Percentiles rank a stretch among this genome's conserved stretches.
Evolutionary conservation across 345 rosid genomes (phyloP).

Genomic region (Toxicodendron radicans): DNA sequence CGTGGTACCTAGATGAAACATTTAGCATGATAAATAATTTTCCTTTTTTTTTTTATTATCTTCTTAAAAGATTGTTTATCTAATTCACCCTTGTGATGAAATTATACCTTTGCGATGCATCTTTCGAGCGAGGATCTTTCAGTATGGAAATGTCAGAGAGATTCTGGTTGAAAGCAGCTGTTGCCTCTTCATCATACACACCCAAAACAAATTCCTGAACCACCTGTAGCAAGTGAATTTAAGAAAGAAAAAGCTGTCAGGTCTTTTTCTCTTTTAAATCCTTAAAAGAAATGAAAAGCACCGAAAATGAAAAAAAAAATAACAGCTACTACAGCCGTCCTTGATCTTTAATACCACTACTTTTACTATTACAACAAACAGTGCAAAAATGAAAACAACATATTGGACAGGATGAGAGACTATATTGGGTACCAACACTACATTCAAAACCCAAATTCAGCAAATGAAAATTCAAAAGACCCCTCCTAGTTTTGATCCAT

Average conservation of each 20-base stretch:
- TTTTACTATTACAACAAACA: not conserved
- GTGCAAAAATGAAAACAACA: not conserved
- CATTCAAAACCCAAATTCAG: constrained; percentile 1
- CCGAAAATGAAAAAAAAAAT: not conserved
- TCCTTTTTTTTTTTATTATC: not conserved
- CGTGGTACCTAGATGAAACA: constrained; percentile 63
- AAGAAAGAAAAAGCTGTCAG: constrained; percentile 5
- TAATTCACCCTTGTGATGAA: not conserved
- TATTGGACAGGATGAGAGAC: not conserved
- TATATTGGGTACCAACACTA: not conserved
- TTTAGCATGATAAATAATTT: not conserved
- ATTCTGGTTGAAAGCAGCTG: constrained; percentile 72
- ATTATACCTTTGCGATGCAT: constrained; percentile 78
- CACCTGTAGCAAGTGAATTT: constrained; percentile 41
- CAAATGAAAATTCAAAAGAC: not conserved
- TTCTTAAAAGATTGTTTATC: not conserved
- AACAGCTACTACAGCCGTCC: not conserved
- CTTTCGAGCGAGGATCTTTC: constrained; percentile 78
- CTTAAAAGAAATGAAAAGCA: not conserved
- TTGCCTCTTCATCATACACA: constrained; percentile 71
- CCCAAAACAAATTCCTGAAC: constrained; percentile 89
- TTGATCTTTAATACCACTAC: not conserved
- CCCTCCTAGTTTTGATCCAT: not conserved
- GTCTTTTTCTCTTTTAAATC: not conserved
- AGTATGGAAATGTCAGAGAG: constrained; percentile 66